phyloP scores from a whole-genome alignment of 2,329 filamentous ascomycete species.

The Fusarium nanum region DNA sequence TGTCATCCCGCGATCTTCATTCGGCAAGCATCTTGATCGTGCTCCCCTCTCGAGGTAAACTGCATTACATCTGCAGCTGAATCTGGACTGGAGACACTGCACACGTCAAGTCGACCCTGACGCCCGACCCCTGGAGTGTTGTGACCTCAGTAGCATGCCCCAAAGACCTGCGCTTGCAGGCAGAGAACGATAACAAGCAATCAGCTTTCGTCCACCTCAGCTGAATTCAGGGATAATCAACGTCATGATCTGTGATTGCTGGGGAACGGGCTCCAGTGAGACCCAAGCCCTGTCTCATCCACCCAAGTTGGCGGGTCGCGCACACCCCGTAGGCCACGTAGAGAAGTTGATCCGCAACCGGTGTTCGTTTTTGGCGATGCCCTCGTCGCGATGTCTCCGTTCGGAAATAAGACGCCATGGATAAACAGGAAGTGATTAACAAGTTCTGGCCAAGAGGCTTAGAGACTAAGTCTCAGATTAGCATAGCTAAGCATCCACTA shows the following conservation, averaged over 20 bases:
- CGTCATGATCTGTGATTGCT: conserved; percentile 12
- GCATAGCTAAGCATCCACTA: conserved; percentile 25
- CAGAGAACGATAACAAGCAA: conserved; percentile 1
- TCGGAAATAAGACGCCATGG: neutral
- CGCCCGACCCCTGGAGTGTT: neutral
- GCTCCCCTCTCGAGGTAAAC: conserved; percentile 7
- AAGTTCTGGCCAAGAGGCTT: conserved; percentile 8
- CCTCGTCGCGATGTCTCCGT: conserved; percentile 16
- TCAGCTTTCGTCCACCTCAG: conserved; percentile 12
- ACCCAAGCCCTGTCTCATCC: conserved; percentile 19
- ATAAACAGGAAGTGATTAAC: conserved; percentile 26
- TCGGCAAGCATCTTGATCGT: conserved; percentile 20
- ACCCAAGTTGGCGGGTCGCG: conserved; percentile 17
- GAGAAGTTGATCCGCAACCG: conserved; percentile 19
- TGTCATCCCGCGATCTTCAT: conserved; percentile 40
- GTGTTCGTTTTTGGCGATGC: conserved; percentile 10
- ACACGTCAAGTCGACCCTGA: conserved; percentile 8
- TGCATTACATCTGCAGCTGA: neutral
- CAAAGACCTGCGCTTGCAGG: neutral
- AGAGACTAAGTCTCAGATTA: conserved; percentile 20
- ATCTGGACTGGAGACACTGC: neutral
- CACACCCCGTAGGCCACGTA: neutral
- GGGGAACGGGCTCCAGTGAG: conserved; percentile 3
- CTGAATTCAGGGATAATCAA: conserved; percentile 21
- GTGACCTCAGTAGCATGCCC: neutral